Evolutionary conservation across 371 early-diverging fungal genomes (phyloP), one percentile per base, ranked within the genome.

Genomic region (Mucor circinelloides): DNA sequence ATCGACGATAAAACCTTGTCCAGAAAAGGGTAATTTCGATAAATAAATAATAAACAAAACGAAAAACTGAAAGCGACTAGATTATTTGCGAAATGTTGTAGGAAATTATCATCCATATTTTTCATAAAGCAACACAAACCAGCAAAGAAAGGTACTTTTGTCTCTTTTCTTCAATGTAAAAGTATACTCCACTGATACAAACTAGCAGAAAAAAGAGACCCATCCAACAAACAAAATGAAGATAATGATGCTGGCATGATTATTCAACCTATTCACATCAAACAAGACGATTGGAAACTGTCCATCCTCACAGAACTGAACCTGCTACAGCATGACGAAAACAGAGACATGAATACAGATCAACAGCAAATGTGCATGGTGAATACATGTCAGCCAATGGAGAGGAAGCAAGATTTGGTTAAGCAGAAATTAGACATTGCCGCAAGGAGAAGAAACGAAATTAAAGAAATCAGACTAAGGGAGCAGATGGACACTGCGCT

Each of bases 401-500:
- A 50, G n/a, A 30, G 50, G 31, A 62, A 62, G 52, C 36, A 62
- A 23, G 62, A 62, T 34, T 25, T 50, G 21, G 40, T 66, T 19
- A 58, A 66, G 21, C 60, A 59, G 38, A 63, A 63, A 30, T 36
- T 68, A 27, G 68, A 68, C 40, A 63, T 48, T 40, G 68, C 68
- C 4, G 68, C 68, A 13, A 63, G 58, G 2, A 40, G 68, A 56
- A 63, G 68, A 23, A 68, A 68, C 23, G 38, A 28, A 19, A 68
- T 68, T 7, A 63, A 63, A 58, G 48, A 27, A 15, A 50, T 40
- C 28, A 21, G 63, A 30, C 55, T 48, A 44, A 56, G 48, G 38
- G 68, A 68, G 21, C 68, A 68, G 28, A 57, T 55, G 58, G 63
- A 68, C 7, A 38, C 63, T 15, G 68, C 68, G 32, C 50, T 62